Evolutionary conservation across 2,329 filamentous ascomycete species (phyloP), one percentile per base, ranked within the genome.

Genomic region (Cephalotrichum gorgonifer): DNA sequence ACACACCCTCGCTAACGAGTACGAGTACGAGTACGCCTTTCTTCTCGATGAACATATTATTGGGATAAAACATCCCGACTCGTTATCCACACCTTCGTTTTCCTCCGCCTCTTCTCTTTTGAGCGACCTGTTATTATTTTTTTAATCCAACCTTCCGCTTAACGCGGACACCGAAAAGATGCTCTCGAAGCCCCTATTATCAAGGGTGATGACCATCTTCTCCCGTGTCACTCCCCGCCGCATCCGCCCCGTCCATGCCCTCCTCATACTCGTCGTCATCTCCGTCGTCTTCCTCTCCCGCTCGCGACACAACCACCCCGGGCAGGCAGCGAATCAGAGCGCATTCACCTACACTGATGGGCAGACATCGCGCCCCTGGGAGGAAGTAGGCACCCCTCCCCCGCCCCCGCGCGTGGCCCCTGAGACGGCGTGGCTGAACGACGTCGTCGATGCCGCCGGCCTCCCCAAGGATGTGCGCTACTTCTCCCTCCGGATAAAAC

Each of bases 371-470:
- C 58, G 6, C 55, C 60, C 12, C 62, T 67, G 52, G 64, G 64
- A 12, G 56, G 62, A 47, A 65, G 64, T 48, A 46, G 66, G 28
- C 56, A 57, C 23, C 54, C 61, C 4, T 48, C 65, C 31, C 54
- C 56, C 4, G 55, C 66, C 22, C 60, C 60, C 4, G 11, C 51
- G 28, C 54, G 56, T 7, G 54, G 66, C 23, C 60, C 62, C 5
- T 9, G 53, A 61, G 35, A 61, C 62, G 2, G 56, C 57, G 17
- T 67, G 64, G 64, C 56, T 59, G 35, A 59, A 61, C 2, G 65
- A 63, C 63, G 58, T 58, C 52, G 55, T 66, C n/a, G 56, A 57
- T 11, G 57, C 56, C 4, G 54, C 56, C 26, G 59, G 59, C 51
- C 56, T 62, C 52, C 53, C 55, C 49, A 56, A 57, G 23, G 56